Evolutionary conservation across 2,329 filamentous ascomycete species (phyloP).

Genomic region (Coniochaeta sp.): DNA sequence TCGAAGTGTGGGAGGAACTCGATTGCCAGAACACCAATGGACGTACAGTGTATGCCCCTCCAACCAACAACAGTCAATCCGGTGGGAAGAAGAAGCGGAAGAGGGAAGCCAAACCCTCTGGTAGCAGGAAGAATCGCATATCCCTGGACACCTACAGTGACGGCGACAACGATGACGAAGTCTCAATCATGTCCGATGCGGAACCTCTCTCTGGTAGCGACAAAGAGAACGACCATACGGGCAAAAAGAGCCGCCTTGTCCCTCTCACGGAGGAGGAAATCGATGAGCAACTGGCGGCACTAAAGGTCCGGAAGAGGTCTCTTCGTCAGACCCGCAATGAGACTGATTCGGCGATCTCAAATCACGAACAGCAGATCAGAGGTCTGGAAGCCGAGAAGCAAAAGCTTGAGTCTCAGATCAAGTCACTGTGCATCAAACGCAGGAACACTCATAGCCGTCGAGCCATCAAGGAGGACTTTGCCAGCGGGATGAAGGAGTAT

Average conservation of each 20-base stretch:
- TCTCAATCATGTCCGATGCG: constrained; percentile 10
- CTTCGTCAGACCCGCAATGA: constrained; percentile 12
- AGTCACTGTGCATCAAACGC: constrained; percentile 40
- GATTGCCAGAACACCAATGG: constrained; percentile 9
- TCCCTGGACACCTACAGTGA: not conserved
- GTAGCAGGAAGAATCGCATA: constrained; percentile 10
- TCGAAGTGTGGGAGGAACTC: constrained; percentile 16
- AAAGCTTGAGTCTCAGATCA: constrained; percentile 18
- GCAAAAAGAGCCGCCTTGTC: not conserved
- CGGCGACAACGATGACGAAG: constrained; percentile 5
- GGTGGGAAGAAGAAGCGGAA: constrained; percentile 16
- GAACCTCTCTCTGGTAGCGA: constrained; percentile 10
- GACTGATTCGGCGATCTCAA: constrained; percentile 6
- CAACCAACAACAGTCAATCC: constrained; percentile 1
- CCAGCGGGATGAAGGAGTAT: constrained; percentile 50
- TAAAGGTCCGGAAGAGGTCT: constrained; percentile 16
- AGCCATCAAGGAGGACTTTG: constrained; percentile 54
- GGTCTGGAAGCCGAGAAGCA: constrained; percentile 15
- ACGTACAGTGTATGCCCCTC: constrained; percentile 13
- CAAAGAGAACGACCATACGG: constrained; percentile 13
- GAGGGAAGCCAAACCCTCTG: constrained; percentile 8
- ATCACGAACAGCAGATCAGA: constrained; percentile 15
- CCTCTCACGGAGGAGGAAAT: constrained; percentile 12
- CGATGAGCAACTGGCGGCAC: constrained; percentile 22
- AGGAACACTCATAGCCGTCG: constrained; percentile 50